Evolutionary conservation across 1,284 basidiomycete species (phyloP).

Genomic region (Leccinum subspadiceum): DNA sequence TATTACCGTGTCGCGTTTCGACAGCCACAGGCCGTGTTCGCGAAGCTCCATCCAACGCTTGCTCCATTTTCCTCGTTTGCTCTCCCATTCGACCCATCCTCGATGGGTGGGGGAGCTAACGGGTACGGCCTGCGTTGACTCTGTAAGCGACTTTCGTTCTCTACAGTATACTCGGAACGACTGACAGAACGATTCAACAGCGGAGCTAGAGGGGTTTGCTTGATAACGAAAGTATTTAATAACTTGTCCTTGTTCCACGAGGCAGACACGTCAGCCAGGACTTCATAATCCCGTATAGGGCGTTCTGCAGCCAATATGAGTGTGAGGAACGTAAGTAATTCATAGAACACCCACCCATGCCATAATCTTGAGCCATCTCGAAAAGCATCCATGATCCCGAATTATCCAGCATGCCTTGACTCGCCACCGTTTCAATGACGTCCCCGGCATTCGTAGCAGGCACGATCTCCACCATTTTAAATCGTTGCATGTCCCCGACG

Average conservation of each 20-base stretch:
- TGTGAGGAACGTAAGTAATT: not conserved
- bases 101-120: conserved; percentile 65
- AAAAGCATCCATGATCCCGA: conserved; percentile 75
- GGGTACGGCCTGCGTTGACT: conserved; percentile 57
- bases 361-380: conserved; percentile 79
- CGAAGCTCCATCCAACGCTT: conserved; percentile 85
- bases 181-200: conserved; percentile 60
- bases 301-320: conserved; percentile 57
- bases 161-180: conserved; percentile 14
- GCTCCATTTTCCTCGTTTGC: conserved; percentile 88
- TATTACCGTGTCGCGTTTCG: conserved; percentile 81
- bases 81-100: conserved; percentile 82
- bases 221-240: conserved; percentile 75
- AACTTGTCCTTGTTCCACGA: conserved; percentile 83
- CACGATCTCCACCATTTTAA: conserved; percentile 65
- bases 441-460: conserved; percentile 62
- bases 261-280: conserved; percentile 66
- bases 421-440: conserved; percentile 59
- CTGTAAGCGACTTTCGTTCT: conserved; percentile 12
- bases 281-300: conserved; percentile 80
- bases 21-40: conserved; percentile 80
- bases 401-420: conserved; percentile 55
- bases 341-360: conserved; percentile 64
- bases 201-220: conserved; percentile 61
- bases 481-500: conserved; percentile 70